Evolutionary conservation across 305 asterid genomes (phyloP), one percentile per base, ranked within the genome.

Genomic region (Fraxinus velutina): DNA sequence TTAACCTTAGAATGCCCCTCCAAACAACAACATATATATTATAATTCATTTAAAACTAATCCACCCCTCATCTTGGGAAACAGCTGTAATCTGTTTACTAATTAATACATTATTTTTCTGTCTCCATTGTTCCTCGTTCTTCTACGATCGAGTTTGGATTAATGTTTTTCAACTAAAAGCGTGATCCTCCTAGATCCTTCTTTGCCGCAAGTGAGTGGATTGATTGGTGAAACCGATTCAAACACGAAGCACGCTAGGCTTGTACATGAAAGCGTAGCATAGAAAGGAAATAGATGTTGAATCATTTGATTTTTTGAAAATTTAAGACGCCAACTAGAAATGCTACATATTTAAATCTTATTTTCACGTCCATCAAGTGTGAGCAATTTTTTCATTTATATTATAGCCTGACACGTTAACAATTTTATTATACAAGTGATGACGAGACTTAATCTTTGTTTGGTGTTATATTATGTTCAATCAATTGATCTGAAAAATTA

Each of bases 21-120:
- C 22, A 8, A 52, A 52, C 72, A 52, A 52, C 72, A 1, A 7
- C 6, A 8, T 64, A 21, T 52, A 7, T 22, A 21, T 7, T 7
- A 60, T 60, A 60, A 19, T 60, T 19, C 7, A 19, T 62, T 22
- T 24, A 64, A 64, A 64, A 10, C 72, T 57, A 57, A 57, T 6
- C 10, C 29, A 19, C 9, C 30, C 32, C 32, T 64, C 10, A 9
- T 64, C 13, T 21, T 21, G 80, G 73, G 30, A 77, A 77, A 57
- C 80, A 77, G 80, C 74, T 77, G 80, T 66, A 77, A 30, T 27
- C 55, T 33, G 73, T 52, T 9, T 17, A 57, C 19, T 57, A 2
- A 21, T 64, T 22, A 19, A 7, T 60, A 21, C 5, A 60, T 22
- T 60, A 6, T 60, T 19, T 60, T 64, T 24, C n/a, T 21, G 34